Base-by-base conservation (phyloP, 2,329 filamentous ascomycete species). In the Venturia pyrina region DNA sequence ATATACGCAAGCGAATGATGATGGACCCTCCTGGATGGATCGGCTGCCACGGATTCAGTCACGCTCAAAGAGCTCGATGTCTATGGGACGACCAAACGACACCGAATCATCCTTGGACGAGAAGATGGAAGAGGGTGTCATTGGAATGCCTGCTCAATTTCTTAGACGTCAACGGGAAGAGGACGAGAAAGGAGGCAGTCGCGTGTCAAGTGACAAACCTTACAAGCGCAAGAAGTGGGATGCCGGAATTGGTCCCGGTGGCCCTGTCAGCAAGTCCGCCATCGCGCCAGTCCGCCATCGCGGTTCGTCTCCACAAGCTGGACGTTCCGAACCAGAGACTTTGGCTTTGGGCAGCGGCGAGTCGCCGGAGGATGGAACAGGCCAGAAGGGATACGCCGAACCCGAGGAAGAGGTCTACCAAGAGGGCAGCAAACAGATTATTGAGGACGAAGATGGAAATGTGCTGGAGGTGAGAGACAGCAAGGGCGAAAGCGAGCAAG, bases 11-110 rank as follows among this genome's bases (percentile, higher is more conserved):
- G 92, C 88, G 21, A 90, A 89, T 63, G 93, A 96, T 66, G 91
- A 96, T 44, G 91, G 92, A 0, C 90, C 92, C 2, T 87, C 87
- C 1, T 99, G 95, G 95, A 96, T 98, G 90, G 95, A 96, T 70
- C 85, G 95, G 65, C 81, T 99, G 56, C 95, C 95, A 5, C 82
- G 86, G 61, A 87, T 89, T 43, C 89, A 91, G 69, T 97, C 95
- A 0, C 87, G 93, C 71, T 91, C 92, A 5, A 90, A 89, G 73
- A 89, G 87, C 37, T 85, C 83, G 5, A 89, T 92, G 84, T 96
- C 93, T 0, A 77, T 83, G 68, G 80, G 82, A 28, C 89, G 93
- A 69, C 83, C 86, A 0, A 89, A 91, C n/a, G 73, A 76, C 44
- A 77, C 84, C n/a, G 78, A 79, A 44, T 83, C 82, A 0, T 83